A percentile compares a stretch with the other conserved stretches of the same genome.
Conservation (phyloP, 2,329 filamentous ascomycete species). For the Aspergillus sp. region DNA sequence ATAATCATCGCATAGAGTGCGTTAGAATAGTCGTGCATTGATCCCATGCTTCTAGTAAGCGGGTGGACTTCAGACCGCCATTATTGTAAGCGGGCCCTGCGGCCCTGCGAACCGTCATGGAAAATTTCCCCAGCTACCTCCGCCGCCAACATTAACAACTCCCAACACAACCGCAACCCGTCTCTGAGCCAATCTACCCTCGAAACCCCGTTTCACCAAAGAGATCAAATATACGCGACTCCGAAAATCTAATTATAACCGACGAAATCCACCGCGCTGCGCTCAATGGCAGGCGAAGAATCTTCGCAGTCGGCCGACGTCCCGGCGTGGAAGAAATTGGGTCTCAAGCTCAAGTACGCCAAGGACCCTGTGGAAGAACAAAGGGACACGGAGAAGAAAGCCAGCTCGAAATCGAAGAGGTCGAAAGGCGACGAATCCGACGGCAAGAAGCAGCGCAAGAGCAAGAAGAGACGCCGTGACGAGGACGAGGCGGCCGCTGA, state of each 20-base stretch:
- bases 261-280: neutral
- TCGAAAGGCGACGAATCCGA: constrained; percentile 6
- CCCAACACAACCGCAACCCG: neutral
- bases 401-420: constrained; percentile 8
- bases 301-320: constrained; percentile 23
- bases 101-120: constrained; percentile 10
- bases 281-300: constrained; percentile 23
- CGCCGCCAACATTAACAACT: no score
- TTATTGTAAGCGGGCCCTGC: neutral
- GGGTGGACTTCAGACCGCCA: neutral
- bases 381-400: constrained; percentile 14
- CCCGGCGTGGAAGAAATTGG: constrained; percentile 61
- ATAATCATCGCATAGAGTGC: neutral
- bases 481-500: constrained; percentile 17
- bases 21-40: neutral
- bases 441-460: constrained; percentile 23
- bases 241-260: neutral
- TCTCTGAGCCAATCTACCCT: neutral
- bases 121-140: constrained; percentile 13
- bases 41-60: neutral
- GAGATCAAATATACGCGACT: constrained; percentile 5
- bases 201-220: no score
- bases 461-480: constrained; percentile 18
- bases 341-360: constrained; percentile 58
- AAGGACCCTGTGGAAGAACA: constrained; percentile 28